Percentiles rank a stretch among this genome's conserved stretches.
Conservation (phyloP, 2,329 filamentous ascomycete species). For the Cercospora zeae-maydis region DNA sequence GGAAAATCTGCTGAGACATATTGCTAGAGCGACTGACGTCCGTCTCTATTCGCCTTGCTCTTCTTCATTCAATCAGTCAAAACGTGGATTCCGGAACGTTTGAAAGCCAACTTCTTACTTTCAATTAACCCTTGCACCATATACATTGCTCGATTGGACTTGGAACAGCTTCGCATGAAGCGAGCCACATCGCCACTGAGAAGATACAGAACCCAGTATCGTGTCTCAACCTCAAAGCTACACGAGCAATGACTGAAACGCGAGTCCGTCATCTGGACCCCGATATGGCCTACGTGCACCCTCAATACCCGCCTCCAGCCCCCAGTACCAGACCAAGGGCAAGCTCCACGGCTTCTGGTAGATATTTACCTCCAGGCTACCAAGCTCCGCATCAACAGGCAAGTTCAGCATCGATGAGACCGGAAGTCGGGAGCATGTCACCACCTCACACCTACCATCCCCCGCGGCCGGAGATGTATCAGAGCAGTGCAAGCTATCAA, state of each 20-base stretch:
- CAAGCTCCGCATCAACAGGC: neutral
- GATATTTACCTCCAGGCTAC: slow-evolving; percentile 10
- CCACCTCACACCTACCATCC: slow-evolving; percentile 3
- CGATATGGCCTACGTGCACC: slow-evolving; percentile 1
- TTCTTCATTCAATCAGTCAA: neutral
- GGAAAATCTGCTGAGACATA: neutral
- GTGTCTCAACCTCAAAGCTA: neutral
- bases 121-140: neutral
- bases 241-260: slow-evolving; percentile 2
- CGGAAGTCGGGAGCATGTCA: slow-evolving; percentile 1
- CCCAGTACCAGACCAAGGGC: slow-evolving; percentile 4
- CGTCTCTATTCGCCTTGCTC: neutral
- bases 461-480: slow-evolving; percentile 8
- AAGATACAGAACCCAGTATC: neutral
- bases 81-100: neutral
- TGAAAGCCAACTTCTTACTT: neutral
- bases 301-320: slow-evolving; percentile 1
- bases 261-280: neutral
- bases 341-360: slow-evolving; percentile 13
- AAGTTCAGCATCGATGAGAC: neutral
- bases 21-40: neutral
- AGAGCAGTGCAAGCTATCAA: slow-evolving; percentile 4
- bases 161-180: neutral
- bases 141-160: neutral
- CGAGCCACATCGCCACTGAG: neutral